Evolutionary conservation across 1,284 basidiomycete species (phyloP), one percentile per base, ranked within the genome.

Genomic region (Ganoderma multipileum): DNA sequence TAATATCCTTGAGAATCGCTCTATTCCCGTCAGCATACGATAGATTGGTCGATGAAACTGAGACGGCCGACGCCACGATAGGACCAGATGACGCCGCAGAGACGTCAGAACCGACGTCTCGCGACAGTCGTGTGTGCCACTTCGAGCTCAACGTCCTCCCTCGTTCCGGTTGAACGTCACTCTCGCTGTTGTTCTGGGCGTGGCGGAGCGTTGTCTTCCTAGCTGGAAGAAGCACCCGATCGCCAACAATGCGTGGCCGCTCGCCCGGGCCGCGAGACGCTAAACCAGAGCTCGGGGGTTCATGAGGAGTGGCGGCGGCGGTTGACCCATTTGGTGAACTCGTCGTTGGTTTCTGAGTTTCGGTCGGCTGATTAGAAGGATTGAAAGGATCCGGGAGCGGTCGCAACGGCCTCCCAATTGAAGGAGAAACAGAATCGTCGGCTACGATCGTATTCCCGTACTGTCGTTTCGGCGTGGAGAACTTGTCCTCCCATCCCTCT

Each of bases 401-500:
- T 8, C 18, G 54, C 44, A 12, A 23, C 4, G 26, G 50, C 47
- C 30, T 28, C 28, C 30, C 18, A 26, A 20, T 16, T 42, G 60
- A 42, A 14, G 61, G 62, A 42, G 57, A 65, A 26, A n/a, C 38
- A 44, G 36, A 52, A 41, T 50, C 65, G 57, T 58, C 61, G 60
- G 52, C 28, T 8, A 26, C 52, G 30, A 33, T 6, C 5, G 52
- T 55, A 55, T 68, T 54, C 62, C 63, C 44, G 18, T 63, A 55
- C 58, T 54, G 42, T 20, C 69, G 63, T 58, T 72, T 72, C 63
- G 71, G 69, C 47, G 50, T 68, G 9, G 69, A 70, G 59, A 72
- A 72, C 67, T 61, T 67, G 69, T 70, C 71, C 58, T 72, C 71
- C 60, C 68, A 64, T 41, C 52, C 71, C 5, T 69, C 68, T 11